Evolutionary conservation across 768 basidiomycete species (phyloP), one percentile per base, ranked within the genome.

Genomic region (Cystofilobasidium capitatum): DNA sequence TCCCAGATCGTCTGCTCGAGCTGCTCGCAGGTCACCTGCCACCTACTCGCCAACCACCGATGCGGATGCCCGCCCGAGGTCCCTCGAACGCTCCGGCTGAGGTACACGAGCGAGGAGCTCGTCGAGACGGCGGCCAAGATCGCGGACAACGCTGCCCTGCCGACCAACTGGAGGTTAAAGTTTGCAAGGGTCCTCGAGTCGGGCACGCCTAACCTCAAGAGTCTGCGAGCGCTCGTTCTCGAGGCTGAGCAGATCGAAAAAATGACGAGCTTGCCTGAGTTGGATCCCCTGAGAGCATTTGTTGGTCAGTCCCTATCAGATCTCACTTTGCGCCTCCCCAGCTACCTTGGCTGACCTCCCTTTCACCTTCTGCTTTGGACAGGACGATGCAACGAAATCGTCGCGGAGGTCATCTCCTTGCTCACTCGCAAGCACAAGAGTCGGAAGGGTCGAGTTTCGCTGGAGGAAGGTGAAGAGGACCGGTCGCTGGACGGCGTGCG

Each of bases 231-330:
- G 10, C 79, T 92, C n/a, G 81, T 91, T 31, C 83, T 87, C 0
- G 93, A 96, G 76, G 93, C 88, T 17, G 91, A 96, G 71, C 88
- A 87, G 64, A 89, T 93, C 76, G 86, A 83, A 65, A 84, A 84
- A 13, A 55, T 55, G 51, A 55, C 51, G 31, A 80, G 82, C 37
- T 82, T 93, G 17, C 81, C 84, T 1, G 89, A 93, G 76, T 80
- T 92, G 64, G 76, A 79, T 35, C 78, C 83, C 57, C 82, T 97
- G 42, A 83, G 86, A 54, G 88, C 85, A 76, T 89, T 89, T 73
- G 89, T 97, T 62, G 82, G 51, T 55, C 29, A 14, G 29, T 55
- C 24, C 49, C 24, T 54, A 10, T 17, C 24, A 76, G 51, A 71
- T 70, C 13, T 31, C 49, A 24, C 5, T 42, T 20, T 42, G 10